Evolutionary conservation across 1,284 basidiomycete genomes (phyloP).

Genomic region (Chondrostereum purpureum): DNA sequence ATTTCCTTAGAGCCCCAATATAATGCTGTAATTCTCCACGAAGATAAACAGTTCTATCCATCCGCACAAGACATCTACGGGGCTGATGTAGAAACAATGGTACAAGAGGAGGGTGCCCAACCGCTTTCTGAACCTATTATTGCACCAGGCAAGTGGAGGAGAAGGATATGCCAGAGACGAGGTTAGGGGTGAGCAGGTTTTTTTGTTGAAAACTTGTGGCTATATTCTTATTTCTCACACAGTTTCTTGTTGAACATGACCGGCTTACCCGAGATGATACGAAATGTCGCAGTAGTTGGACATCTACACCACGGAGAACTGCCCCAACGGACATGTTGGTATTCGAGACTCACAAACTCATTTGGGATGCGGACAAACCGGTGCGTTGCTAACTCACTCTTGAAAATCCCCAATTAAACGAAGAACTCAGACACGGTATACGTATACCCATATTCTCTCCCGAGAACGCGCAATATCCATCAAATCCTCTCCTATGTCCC

Average conservation of each 20-base stretch:
- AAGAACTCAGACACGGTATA: constrained; percentile 78
- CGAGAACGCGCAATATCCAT: constrained; percentile 89
- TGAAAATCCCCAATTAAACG: constrained; percentile 11
- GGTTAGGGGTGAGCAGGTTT: constrained; percentile 72
- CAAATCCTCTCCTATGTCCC: constrained; percentile 95
- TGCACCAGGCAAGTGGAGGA: constrained; percentile 87
- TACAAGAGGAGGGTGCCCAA: constrained; percentile 98
- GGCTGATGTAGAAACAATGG: constrained; percentile 89
- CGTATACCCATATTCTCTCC: constrained; percentile 90
- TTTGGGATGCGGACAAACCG: constrained; percentile 85
- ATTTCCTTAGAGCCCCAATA: constrained; percentile 57
- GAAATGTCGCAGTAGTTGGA: constrained; percentile 92
- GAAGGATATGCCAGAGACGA: constrained; percentile 88
- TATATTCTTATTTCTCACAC: constrained; percentile 15
- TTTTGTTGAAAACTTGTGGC: constrained; percentile 4
- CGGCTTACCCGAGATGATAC: constrained; percentile 88
- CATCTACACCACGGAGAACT: constrained; percentile 97
- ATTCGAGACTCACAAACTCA: constrained; percentile 92
- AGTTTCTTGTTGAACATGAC: constrained; percentile 93
- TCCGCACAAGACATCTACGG: constrained; percentile 92
- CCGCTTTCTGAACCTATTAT: constrained; percentile 93
- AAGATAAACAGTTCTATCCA: constrained; percentile 98
- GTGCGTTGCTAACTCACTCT: constrained; percentile 38
- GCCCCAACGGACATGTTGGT: constrained; percentile 95
- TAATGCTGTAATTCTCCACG: constrained; percentile 89